Percentiles rank a stretch among this genome's conserved stretches.
Conservation (phyloP, 805 yeast genomes). For the Spencermartinsiella europaea region DNA sequence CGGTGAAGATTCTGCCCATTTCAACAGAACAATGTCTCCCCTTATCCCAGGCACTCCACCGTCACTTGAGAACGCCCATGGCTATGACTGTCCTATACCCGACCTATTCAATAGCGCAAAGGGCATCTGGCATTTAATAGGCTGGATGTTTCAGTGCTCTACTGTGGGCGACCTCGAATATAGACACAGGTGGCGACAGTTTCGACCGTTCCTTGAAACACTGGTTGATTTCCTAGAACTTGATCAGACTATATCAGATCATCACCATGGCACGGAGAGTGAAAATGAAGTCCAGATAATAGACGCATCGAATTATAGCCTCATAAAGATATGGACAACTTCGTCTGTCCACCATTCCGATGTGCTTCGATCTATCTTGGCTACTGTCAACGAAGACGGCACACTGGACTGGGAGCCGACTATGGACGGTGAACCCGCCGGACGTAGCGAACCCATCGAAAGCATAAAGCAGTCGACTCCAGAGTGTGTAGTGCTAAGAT, state of each 20-base stretch:
- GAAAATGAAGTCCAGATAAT: not conserved
- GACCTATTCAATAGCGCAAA: slow-evolving; percentile 5
- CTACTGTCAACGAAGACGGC: not conserved
- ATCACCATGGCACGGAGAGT: not conserved
- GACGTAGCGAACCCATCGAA: not conserved
- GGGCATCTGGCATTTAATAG: slow-evolving; percentile 13
- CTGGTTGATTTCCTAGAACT: slow-evolving; percentile 8
- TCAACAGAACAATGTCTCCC: too few species aligned
- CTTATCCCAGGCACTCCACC: too few species aligned
- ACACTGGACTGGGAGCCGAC: not conserved
- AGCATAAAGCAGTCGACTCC: not conserved
- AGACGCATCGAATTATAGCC: not conserved
- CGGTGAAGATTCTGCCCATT: not conserved
- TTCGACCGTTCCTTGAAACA: slow-evolving; percentile 7
- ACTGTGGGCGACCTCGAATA: slow-evolving; percentile 7
- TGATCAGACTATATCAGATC: slow-evolving; percentile 1
- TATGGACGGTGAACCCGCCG: not conserved
- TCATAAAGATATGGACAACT: not conserved
- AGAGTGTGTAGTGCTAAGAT: not conserved
- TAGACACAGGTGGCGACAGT: slow-evolving; percentile 12
- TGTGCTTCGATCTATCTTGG: not conserved
- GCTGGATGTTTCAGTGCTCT: slow-evolving; percentile 16
- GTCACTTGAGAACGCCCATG: not conserved
- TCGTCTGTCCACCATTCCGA: not conserved
- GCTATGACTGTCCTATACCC: not conserved